phyloP scores from a whole-genome alignment of 805 yeast species.

The Schwanniomyces polymorphus region DNA sequence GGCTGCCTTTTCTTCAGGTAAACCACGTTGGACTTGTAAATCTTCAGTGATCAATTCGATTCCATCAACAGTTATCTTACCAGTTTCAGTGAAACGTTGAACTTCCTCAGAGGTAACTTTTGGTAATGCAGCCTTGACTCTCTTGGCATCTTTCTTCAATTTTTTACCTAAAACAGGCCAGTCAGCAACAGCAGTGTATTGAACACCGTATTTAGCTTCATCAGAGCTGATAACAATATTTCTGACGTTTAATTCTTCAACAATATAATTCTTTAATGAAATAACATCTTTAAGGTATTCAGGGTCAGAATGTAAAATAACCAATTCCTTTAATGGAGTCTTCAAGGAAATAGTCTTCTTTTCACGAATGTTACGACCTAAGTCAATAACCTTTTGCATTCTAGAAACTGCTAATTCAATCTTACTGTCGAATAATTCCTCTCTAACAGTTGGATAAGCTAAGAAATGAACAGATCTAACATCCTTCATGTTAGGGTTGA shows the following conservation, averaged over 20 bases:
- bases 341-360: constrained; percentile 91
- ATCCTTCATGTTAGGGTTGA: constrained; percentile 52
- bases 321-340: constrained; percentile 88
- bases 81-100: constrained; percentile 66
- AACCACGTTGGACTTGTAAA: constrained; percentile 83
- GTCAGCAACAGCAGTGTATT: constrained; percentile 93
- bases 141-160: constrained; percentile 88
- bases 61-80: constrained; percentile 83
- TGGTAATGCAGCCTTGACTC: constrained; percentile 93
- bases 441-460: constrained; percentile 81
- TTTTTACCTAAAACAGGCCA: constrained; percentile 99
- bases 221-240: constrained; percentile 84
- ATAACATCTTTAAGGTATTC: constrained; percentile 75
- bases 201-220: constrained; percentile 88
- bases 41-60: constrained; percentile 86
- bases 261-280: constrained; percentile 72
- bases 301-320: constrained; percentile 79
- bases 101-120: constrained; percentile 78
- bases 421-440: constrained; percentile 74
- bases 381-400: constrained; percentile 95
- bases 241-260: constrained; percentile 91
- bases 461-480: constrained; percentile 90
- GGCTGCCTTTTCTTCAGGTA: constrained; percentile 64
- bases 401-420: constrained; percentile 88
- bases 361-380: constrained; percentile 96